Conservation (phyloP, 78 protist genomes). For the Planoprotostelium fungivorum region DNA sequence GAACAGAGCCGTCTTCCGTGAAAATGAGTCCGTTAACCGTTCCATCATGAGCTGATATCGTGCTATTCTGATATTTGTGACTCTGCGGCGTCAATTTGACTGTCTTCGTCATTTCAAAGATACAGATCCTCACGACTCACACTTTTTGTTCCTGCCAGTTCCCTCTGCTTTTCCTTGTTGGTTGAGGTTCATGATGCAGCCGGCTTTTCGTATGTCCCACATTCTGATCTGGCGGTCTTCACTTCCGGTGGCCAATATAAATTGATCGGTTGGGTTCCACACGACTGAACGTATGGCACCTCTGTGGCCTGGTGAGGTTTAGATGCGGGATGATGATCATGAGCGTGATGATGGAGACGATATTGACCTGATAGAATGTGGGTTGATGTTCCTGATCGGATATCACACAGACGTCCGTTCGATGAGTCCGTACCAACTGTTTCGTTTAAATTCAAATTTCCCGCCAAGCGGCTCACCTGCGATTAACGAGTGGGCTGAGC, state of each 20-base stretch:
- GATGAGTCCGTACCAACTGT: neutral
- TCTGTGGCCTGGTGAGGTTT: neutral
- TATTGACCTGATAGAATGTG: neutral
- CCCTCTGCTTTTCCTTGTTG: neutral
- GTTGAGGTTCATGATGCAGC: neutral
- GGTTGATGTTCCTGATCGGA: neutral
- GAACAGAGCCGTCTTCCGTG: neutral
- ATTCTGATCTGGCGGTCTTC: neutral
- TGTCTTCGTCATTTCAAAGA: neutral
- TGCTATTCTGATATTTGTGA: neutral
- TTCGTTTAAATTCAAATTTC: too few relatives aligned
- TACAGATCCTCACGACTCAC: neutral
- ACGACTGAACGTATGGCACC: neutral
- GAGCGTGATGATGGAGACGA: neutral
- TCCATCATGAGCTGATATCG: neutral
- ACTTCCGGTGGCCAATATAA: neutral
- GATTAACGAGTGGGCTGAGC: neutral
- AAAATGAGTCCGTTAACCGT: neutral
- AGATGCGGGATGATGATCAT: neutral
- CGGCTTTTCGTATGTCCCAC: neutral
- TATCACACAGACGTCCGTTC: neutral
- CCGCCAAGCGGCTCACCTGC: neutral
- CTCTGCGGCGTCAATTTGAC: neutral
- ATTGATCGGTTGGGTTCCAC: neutral
- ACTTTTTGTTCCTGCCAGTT: neutral